Evolutionary conservation across 2,329 filamentous ascomycete genomes (phyloP), one percentile per base, ranked within the genome.

Genomic region (Stachybotrys chlorohalonatus): DNA sequence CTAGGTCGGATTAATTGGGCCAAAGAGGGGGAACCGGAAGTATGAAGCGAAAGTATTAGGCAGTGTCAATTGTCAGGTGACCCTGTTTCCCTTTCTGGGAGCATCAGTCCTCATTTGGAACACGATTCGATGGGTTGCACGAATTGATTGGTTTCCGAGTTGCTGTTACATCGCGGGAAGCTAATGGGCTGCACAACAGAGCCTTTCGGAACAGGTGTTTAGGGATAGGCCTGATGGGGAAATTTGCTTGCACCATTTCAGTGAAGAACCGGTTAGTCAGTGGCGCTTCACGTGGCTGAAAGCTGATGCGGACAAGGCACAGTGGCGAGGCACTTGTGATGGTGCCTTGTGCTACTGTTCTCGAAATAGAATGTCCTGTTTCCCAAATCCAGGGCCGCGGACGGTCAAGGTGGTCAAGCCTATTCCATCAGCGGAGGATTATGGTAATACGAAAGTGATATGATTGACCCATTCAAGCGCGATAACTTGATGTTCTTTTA

Each of bases 251-350:
- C 8, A 13, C 13, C 36, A 42, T 3, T 9, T 42, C 13, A 42
- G 13, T 42, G 9, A 42, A 9, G 36, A 13, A 42, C 36, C 2
- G 36, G n/a, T 51, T 13, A 51, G 49, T n/a, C 15, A 31, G 49
- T 32, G 49, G 42, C 31, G 31, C 31, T 55, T 55, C 54, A 55
- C 54, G 54, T 55, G 54, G 50, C 45, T 55, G 32, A 9, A 24
- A 24, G 54, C 50, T 49, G 50, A 55, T 55, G 54, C 54, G 54
- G 54, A 55, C 32, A 31, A 54, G 24, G 24, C 15, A 8, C 36
- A n/a, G 16, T 24, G n/a, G 13, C 31, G 49, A n/a, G 5, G 49
- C 31, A 15, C n/a, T 42, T 42, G 36, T 13, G 36, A 42, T 42
- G 9, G 36, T 13, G 36, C 13, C 36, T 42, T 42, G 36, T 42